A percentile compares a stretch with the other conserved stretches of the same genome.
Conservation (phyloP, 2,329 filamentous ascomycete species). For the Ophiostoma quercus region DNA sequence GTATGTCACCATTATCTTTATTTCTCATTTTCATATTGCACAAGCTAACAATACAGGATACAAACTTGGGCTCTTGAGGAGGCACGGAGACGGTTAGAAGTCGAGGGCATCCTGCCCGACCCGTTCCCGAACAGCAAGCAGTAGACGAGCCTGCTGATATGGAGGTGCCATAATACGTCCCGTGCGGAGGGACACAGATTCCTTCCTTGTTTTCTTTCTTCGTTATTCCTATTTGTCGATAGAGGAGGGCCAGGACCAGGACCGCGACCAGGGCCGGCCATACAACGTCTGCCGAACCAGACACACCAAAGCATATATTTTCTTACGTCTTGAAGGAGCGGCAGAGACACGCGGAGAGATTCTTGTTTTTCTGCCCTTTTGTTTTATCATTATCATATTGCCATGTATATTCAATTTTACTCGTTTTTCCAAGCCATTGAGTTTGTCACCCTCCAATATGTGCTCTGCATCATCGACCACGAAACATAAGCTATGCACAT, state of each 20-base stretch:
- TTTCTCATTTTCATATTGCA: not conserved
- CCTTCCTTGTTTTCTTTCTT: not conserved
- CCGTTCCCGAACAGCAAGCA: slow-evolving; percentile 58
- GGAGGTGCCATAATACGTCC: not conserved
- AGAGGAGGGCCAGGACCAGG: slow-evolving; percentile 7
- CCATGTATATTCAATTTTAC: slow-evolving; percentile 9
- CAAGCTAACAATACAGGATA: slow-evolving; percentile 57
- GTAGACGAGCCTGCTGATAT: slow-evolving; percentile 25
- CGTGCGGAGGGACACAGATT: not conserved
- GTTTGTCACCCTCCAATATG: not conserved
- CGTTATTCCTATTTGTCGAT: slow-evolving; percentile 6
- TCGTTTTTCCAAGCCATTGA: not conserved
- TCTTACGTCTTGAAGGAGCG: slow-evolving; percentile 4
- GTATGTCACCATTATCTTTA: slow-evolving; percentile 55
- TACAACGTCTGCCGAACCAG: slow-evolving; percentile 2
- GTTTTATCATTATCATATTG: not conserved
- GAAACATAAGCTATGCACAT: too few relatives aligned
- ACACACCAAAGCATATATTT: slow-evolving; percentile 13
- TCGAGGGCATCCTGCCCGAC: slow-evolving; percentile 87
- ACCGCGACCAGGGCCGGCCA: not conserved
- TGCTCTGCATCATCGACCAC: too few relatives aligned
- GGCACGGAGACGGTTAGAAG: slow-evolving; percentile 88
- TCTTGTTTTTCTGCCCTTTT: not conserved
- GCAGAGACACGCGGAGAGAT: not conserved
- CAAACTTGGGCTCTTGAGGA: slow-evolving; percentile 99